A percentile compares a stretch with the other conserved stretches of the same genome.
Evolutionary conservation across 2,329 filamentous ascomycete genomes (phyloP).

Genomic region (Coniochaeta sp.): DNA sequence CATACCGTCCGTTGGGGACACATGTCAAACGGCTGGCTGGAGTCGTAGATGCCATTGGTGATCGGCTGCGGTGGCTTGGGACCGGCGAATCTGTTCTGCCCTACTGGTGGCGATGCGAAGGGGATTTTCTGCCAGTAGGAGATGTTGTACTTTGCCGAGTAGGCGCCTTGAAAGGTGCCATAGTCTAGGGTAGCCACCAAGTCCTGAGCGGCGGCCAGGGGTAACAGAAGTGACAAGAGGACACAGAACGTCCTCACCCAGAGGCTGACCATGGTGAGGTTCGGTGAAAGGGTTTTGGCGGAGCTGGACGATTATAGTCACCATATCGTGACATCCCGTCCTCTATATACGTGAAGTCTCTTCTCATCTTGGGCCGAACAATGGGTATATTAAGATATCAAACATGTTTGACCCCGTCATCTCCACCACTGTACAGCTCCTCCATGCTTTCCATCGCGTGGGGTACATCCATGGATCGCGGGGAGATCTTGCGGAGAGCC

Average conservation of each 20-base stretch:
- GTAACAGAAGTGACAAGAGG: background rate
- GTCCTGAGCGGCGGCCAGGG: conserved; percentile 7
- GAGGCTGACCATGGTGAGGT: background rate
- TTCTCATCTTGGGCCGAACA: background rate
- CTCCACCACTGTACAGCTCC: background rate
- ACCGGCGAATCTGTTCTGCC: conserved; percentile 51
- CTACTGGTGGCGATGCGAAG: conserved; percentile 51
- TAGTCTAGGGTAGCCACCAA: conserved; percentile 37
- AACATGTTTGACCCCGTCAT: background rate
- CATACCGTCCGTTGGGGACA: conserved; percentile 48
- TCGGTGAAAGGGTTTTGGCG: background rate
- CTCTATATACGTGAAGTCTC: background rate
- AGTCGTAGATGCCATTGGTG: conserved; percentile 44
- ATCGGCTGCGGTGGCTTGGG: conserved; percentile 48
- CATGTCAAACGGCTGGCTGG: conserved; percentile 40
- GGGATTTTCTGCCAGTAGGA: conserved; percentile 55
- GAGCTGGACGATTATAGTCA: background rate
- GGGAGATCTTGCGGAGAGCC: background rate
- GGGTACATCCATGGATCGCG: background rate
- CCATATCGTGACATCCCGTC: background rate
- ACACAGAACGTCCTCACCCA: background rate
- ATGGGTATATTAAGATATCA: background rate
- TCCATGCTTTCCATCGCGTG: background rate
- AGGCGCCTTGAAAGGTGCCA: conserved; percentile 45
- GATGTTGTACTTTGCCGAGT: conserved; percentile 45